Evolutionary conservation across 306 rosid species (phyloP).

Genomic region (Citrullus mucosospermus): DNA sequence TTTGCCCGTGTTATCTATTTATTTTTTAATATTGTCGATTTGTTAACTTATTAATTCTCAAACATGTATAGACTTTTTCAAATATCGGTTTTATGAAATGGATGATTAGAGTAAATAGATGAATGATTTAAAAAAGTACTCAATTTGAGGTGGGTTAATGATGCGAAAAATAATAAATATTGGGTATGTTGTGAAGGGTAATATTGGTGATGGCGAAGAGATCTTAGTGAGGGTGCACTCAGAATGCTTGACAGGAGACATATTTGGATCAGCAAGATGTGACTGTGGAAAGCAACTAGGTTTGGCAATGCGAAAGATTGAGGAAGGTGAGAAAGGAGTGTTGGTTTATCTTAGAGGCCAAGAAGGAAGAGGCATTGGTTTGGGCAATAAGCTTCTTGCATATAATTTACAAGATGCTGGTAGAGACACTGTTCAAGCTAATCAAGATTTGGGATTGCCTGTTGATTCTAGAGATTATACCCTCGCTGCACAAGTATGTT

Average conservation of each 20-base stretch:
- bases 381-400: conserved; percentile 89
- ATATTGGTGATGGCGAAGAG: conserved; percentile 70
- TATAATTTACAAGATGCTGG: conserved; percentile 81
- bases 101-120: too few relatives aligned
- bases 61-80: too few relatives aligned
- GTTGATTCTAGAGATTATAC: conserved; percentile 88
- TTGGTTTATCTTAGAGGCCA: conserved; percentile 81
- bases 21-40: too few relatives aligned
- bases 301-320: conserved; percentile 86
- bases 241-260: conserved; percentile 89
- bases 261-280: conserved; percentile 91
- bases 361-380: conserved; percentile 92
- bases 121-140: too few relatives aligned
- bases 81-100: too few relatives aligned
- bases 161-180: too few relatives aligned
- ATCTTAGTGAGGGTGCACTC: conserved; percentile 91
- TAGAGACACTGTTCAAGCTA: conserved; percentile 82
- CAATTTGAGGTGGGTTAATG: too few relatives aligned
- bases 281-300: conserved; percentile 90
- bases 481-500: conserved; percentile 78
- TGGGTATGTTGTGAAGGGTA: conserved; percentile 41
- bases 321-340: conserved; percentile 79
- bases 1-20: too few relatives aligned
- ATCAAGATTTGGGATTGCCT: conserved; percentile 87
- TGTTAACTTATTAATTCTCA: too few relatives aligned